phyloP scores from a whole-genome alignment of 1,139 yeast species.

The Taphrina betulina region DNA sequence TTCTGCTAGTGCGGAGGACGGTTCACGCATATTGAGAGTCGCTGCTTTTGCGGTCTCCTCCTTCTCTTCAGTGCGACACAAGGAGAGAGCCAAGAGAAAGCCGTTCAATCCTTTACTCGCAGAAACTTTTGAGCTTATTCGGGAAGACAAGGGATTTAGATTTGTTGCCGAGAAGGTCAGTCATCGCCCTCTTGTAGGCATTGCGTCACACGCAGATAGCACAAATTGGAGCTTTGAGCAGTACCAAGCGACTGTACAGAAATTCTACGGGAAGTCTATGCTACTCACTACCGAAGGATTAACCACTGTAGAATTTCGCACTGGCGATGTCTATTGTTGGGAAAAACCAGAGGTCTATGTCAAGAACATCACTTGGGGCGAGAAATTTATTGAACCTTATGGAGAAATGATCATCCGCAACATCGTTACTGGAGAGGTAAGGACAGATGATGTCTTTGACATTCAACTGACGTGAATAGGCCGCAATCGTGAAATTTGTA shows the following conservation, averaged over 20 bases:
- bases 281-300: conserved; percentile 75
- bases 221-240: conserved; percentile 72
- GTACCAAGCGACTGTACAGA: conserved; percentile 77
- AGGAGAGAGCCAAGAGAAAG: conserved; percentile 73
- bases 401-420: conserved; percentile 62
- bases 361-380: conserved; percentile 90
- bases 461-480: neutral
- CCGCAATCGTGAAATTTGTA: conserved; percentile 17
- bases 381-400: conserved; percentile 86
- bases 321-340: conserved; percentile 57
- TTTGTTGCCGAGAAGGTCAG: conserved; percentile 73
- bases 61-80: conserved; percentile 67
- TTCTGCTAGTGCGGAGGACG: conserved; percentile 47
- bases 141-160: conserved; percentile 72
- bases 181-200: conserved; percentile 71
- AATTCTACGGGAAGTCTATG: conserved; percentile 92
- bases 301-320: conserved; percentile 36
- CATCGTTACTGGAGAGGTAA: conserved; percentile 65
- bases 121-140: conserved; percentile 78
- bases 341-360: conserved; percentile 76
- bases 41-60: conserved; percentile 82
- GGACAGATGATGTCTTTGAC: conserved; percentile 57
- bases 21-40: conserved; percentile 60
- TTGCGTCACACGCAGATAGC: conserved; percentile 76
- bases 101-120: conserved; percentile 92